Evolutionary conservation across 257 asterid species (phyloP).

Genomic region (Cordia subcordata): DNA sequence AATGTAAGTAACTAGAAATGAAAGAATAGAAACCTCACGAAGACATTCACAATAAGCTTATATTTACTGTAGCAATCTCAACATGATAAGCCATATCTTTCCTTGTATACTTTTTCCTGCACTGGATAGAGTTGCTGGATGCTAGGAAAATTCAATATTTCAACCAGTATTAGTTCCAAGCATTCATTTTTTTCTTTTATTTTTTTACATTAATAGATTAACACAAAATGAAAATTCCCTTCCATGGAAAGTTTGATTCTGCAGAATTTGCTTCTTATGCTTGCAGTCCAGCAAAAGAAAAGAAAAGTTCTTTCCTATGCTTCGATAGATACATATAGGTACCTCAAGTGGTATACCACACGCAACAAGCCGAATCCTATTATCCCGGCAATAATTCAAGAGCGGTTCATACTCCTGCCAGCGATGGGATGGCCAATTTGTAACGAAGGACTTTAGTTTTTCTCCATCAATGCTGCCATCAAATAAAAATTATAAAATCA

Average conservation of each 20-base stretch:
- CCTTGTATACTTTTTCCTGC: no score
- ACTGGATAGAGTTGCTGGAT: no score
- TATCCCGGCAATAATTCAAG: constrained; percentile 63
- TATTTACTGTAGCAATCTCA: no score
- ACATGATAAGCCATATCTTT: no score
- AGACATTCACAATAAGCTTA: no score
- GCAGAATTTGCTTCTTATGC: background rate
- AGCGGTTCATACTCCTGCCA: constrained; percentile 95
- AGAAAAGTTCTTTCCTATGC: background rate
- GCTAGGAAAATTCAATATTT: no score
- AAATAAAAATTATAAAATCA: constrained; percentile 7
- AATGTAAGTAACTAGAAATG: no score
- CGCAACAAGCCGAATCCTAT: constrained; percentile 68
- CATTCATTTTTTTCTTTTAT: no score
- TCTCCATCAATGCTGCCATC: constrained; percentile 72
- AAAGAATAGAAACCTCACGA: no score
- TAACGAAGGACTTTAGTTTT: constrained; percentile 55
- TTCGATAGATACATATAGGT: constrained; percentile 8
- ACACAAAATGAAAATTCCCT: no score
- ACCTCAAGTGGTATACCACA: constrained; percentile 95
- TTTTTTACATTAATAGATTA: no score
- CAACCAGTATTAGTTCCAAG: no score
- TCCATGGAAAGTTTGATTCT: background rate
- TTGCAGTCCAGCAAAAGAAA: background rate
- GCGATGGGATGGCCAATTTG: constrained; percentile 70